A percentile compares a stretch with the other conserved stretches of the same genome.
Conservation (phyloP, 2,329 filamentous ascomycete genomes). For the Stylonectria norvegica region DNA sequence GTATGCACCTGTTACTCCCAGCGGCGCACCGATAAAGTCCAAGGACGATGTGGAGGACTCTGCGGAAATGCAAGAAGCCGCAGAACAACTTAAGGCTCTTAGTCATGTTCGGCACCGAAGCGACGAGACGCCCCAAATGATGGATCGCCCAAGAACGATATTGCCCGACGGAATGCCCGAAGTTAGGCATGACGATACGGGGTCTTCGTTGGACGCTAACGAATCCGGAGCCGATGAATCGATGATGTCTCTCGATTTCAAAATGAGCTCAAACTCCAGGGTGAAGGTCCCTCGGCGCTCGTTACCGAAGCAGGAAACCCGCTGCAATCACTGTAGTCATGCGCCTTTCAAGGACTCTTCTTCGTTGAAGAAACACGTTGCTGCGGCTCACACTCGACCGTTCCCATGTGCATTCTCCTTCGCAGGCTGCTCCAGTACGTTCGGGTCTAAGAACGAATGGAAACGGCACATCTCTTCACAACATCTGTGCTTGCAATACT, state of each 20-base stretch:
- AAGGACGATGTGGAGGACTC: constrained; percentile 52
- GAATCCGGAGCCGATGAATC: constrained; percentile 28
- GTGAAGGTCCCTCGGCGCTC: constrained; percentile 45
- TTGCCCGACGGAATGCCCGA: constrained; percentile 38
- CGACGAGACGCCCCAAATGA: constrained; percentile 37
- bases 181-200: constrained; percentile 22
- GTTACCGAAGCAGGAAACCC: constrained; percentile 57
- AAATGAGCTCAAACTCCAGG: constrained; percentile 29
- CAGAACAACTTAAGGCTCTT: constrained; percentile 62
- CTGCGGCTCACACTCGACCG: constrained; percentile 64
- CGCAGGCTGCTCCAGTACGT: constrained; percentile 79
- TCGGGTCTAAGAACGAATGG: constrained; percentile 96
- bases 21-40: constrained; percentile 24
- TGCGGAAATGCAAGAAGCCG: constrained; percentile 67
- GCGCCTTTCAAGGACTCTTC: constrained; percentile 65
- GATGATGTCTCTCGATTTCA: constrained; percentile 20
- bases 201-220: constrained; percentile 34
- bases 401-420: constrained; percentile 85
- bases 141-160: constrained; percentile 35
- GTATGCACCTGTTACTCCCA: constrained; percentile 19
- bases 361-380: constrained; percentile 63
- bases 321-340: constrained; percentile 60
- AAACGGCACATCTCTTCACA: constrained; percentile 91
- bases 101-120: constrained; percentile 59
- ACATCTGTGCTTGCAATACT: constrained; percentile 70